These are phyloP conservation scores for Mycena vulgaris DNA, from an alignment of 768 basidiomycete species.

Conservation along the genomic window DNA sequence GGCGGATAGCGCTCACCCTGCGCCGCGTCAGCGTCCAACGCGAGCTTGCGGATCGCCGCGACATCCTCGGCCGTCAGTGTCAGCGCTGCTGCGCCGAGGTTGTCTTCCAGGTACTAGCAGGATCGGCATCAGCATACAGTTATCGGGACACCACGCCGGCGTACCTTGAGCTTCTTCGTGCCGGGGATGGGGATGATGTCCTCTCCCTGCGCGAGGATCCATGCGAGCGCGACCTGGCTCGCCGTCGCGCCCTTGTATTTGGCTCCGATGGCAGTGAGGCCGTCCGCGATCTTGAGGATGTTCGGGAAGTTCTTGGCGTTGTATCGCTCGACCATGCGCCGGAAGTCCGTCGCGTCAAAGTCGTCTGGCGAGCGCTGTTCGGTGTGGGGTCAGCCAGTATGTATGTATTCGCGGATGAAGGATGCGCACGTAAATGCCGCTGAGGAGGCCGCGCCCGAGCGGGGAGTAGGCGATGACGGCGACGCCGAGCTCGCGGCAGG, in stretches of 20 bases:
- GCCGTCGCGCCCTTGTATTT: conserved; percentile 41
- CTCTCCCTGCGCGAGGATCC: conserved; percentile 34
- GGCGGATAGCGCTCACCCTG: conserved; percentile 45
- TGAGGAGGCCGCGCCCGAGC: conserved; percentile 67
- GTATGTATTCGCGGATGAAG: background rate
- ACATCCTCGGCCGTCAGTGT: conserved; percentile 17
- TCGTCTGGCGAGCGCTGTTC: conserved; percentile 50
- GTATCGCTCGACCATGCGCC: conserved; percentile 45
- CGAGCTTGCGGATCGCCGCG: conserved; percentile 42
- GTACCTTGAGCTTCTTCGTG: conserved; percentile 34
- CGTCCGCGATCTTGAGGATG: conserved; percentile 54
- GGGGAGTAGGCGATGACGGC: conserved; percentile 68
- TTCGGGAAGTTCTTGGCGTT: conserved; percentile 59
- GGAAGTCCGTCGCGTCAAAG: conserved; percentile 48
- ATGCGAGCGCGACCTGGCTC: conserved; percentile 34
- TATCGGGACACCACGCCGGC: background rate
- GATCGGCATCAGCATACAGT: background rate
- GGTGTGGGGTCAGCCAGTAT: background rate
- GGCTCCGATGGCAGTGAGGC: conserved; percentile 49
- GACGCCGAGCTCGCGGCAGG: conserved; percentile 65
- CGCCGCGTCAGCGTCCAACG: conserved; percentile 41
- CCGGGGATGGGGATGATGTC: conserved; percentile 37
- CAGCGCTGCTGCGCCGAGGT: conserved; percentile 37
- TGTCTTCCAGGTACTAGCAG: conserved; percentile 52
- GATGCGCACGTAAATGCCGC: conserved; percentile 57